These are phyloP conservation scores for Solioccasus polychromus DNA, from an alignment of 768 basidiomycete genomes.

Conservation along the genomic window DNA sequence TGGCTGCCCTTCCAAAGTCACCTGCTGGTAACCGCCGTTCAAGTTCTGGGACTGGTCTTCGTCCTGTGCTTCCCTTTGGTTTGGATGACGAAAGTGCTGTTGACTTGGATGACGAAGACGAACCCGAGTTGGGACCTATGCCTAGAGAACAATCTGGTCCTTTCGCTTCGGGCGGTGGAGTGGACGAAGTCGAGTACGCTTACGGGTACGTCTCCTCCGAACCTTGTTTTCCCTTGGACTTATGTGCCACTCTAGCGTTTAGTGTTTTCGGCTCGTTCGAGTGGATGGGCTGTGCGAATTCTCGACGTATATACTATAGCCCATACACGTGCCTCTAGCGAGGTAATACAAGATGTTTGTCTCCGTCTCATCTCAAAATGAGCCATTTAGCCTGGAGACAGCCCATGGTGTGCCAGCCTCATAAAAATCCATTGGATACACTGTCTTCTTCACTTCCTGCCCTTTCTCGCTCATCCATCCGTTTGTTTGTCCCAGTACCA, in stretches of 20 bases:
- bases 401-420: constrained; percentile 78
- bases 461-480: constrained; percentile 61
- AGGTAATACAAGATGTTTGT: too few species aligned
- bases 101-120: constrained; percentile 71
- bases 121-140: constrained; percentile 69
- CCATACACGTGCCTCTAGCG: not conserved
- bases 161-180: constrained; percentile 77
- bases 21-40: constrained; percentile 80
- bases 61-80: constrained; percentile 77
- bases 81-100: constrained; percentile 75
- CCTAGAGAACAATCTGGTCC: constrained; percentile 71
- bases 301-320: not conserved
- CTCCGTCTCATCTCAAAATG: constrained; percentile 30
- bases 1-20: constrained; percentile 90
- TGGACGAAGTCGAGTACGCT: constrained; percentile 88
- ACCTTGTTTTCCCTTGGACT: constrained; percentile 1
- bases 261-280: not conserved
- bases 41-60: constrained; percentile 78
- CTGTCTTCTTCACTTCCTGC: constrained; percentile 19
- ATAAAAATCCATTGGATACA: constrained; percentile 98
- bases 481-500: constrained; percentile 64
- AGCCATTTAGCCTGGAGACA: constrained; percentile 54
- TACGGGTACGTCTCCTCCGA: constrained; percentile 58
- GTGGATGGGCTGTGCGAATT: not conserved
- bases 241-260: constrained; percentile 22